Base-by-base conservation (phyloP, 768 basidiomycete species). In the Lactifluus echinatus region DNA sequence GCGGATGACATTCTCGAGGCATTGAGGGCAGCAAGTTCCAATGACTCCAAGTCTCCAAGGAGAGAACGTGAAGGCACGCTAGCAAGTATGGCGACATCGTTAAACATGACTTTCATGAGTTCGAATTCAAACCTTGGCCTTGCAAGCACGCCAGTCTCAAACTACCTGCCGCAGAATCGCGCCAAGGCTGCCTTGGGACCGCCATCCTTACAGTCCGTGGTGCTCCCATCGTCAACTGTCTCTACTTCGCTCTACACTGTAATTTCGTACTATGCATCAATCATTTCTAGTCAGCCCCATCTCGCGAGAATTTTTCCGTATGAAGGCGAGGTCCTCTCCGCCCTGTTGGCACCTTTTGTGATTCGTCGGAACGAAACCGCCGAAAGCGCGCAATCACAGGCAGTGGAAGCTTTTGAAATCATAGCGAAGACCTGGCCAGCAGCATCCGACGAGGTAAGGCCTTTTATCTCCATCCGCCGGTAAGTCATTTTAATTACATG, bases 361-460 rank as follows among this genome's bases (percentile, higher is more conserved):
- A 70, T 69, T 5, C 69, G 66, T 7, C 69, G 73, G 12, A 66
- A 64, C 19, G 71, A 72, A 4, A 53, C 67, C 31, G 53, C 72
- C 3, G 79, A 81, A 26, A 75, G 80, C 37, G 85, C 87, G 56
- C 75, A 76, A 51, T 73, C 72, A 63, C 69, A 74, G 15, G 78
- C 85, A 0, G 67, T 84, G 15, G 85, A 87, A 52, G 70, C 78
- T 0, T 87, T 87, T 61, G 83, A 86, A 56, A 66, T 79, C 23
- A 66, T 81, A 31, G 69, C 75, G 12, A 80, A 76, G 62, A 76
- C 79, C 8, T 89, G 86, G 85, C 69, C 61, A 33, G 69, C 74
- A 4, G 69, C 68, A n/a, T 77, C 73, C 1, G 59, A 75, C 50
- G 82, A 86, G 74, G 86, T 86, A 39, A 31, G 47, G 12, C 46